These are phyloP conservation scores for Persicaria maculosa DNA, from an alignment of 148 eudicot species.

Conservation along the genomic window DNA sequence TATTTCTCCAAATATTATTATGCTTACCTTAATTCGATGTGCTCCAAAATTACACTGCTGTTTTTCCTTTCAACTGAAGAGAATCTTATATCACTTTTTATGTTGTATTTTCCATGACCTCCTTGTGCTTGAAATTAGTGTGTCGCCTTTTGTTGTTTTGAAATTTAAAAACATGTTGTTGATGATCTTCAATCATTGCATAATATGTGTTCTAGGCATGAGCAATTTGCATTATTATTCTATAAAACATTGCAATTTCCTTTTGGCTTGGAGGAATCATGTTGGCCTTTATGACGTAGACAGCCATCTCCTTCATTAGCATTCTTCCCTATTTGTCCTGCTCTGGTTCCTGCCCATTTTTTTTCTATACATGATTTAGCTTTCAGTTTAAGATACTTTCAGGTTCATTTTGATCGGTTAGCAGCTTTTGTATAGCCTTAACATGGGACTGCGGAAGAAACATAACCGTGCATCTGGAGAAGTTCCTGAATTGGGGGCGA, in stretches of 20 bases:
- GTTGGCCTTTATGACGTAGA: background rate
- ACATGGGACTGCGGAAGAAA: slow-evolving; percentile 21
- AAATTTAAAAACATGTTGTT: background rate
- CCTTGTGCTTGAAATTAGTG: background rate
- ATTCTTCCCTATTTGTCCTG: background rate
- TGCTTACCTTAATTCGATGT: background rate
- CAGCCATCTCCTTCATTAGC: background rate
- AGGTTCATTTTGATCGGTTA: slow-evolving; percentile 7
- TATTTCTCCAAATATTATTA: background rate
- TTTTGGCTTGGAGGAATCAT: background rate
- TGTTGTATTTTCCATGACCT: background rate
- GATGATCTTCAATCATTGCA: background rate
- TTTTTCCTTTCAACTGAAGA: background rate
- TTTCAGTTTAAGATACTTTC: slow-evolving; percentile 12
- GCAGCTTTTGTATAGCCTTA: background rate
- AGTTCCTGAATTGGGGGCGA: slow-evolving; percentile 53
- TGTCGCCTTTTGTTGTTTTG: background rate
- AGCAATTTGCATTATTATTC: background rate
- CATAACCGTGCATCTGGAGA: slow-evolving; percentile 24
- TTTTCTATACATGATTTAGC: background rate
- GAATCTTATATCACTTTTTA: background rate
- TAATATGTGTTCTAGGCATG: background rate
- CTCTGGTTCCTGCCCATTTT: background rate
- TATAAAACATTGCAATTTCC: background rate
- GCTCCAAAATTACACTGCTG: background rate